phyloP scores from a whole-genome alignment of 2,329 filamentous ascomycete species.

The Claviceps sp. region DNA sequence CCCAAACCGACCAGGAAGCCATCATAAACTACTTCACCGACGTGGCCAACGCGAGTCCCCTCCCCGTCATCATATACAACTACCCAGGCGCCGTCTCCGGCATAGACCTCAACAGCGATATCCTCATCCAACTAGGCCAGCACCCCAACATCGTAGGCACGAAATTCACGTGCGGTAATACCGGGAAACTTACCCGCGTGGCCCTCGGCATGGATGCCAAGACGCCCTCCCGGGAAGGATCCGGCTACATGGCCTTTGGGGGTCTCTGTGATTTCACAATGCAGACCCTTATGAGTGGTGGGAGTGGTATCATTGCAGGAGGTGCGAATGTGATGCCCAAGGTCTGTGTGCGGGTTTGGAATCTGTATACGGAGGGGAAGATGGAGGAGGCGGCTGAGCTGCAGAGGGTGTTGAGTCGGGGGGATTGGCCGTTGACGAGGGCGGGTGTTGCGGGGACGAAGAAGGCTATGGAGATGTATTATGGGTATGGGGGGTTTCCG shows the following conservation, averaged over 20 bases:
- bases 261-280: conserved; percentile 81
- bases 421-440: conserved; percentile 76
- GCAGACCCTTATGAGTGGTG: conserved; percentile 66
- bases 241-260: conserved; percentile 72
- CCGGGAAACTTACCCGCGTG: conserved; percentile 76
- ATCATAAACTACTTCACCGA: conserved; percentile 60
- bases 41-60: conserved; percentile 61
- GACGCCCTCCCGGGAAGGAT: conserved; percentile 45
- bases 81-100: conserved; percentile 79
- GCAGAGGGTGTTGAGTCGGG: conserved; percentile 64
- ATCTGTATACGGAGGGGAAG: conserved; percentile 60
- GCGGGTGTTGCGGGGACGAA: conserved; percentile 78
- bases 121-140: conserved; percentile 64
- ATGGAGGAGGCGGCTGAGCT: conserved; percentile 60
- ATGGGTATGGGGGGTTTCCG: conserved; percentile 68
- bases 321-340: conserved; percentile 79
- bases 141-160: conserved; percentile 79
- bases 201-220: conserved; percentile 58
- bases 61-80: conserved; percentile 81
- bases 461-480: conserved; percentile 65
- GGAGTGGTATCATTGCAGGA: conserved; percentile 74
- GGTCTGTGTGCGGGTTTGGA: conserved; percentile 65
- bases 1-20: conserved; percentile 59
- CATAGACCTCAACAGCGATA: conserved; percentile 80
- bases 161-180: conserved; percentile 88